These are phyloP conservation scores for Mimosa pudica DNA, from an alignment of 306 rosid species.

Conservation along the genomic window DNA sequence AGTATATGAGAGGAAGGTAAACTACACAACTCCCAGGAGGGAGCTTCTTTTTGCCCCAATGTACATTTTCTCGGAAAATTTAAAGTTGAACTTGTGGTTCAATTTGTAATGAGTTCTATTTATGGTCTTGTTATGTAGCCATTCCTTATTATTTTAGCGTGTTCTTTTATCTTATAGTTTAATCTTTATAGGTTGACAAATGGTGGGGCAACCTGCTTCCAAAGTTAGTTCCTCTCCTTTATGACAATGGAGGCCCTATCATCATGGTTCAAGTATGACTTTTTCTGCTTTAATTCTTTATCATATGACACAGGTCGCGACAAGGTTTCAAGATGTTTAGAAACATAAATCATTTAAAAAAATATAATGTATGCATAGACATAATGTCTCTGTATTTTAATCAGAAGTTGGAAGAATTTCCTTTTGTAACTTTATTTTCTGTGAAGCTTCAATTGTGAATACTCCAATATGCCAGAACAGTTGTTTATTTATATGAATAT, in stretches of 20 bases:
- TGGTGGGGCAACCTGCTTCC: constrained; percentile 94
- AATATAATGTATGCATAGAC: constrained; percentile 22
- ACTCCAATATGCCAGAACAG: constrained; percentile 5
- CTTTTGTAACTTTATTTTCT: constrained; percentile 20
- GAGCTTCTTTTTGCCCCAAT: neutral
- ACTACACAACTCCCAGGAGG: neutral
- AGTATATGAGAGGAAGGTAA: neutral
- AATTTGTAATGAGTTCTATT: neutral
- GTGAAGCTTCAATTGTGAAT: constrained; percentile 13
- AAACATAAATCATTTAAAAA: constrained; percentile 17
- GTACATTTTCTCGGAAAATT: neutral
- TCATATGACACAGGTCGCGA: constrained; percentile 19
- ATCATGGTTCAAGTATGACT: constrained; percentile 90
- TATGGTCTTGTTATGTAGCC: constrained; percentile 6
- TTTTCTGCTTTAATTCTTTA: constrained; percentile 12
- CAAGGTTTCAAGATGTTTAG: constrained; percentile 20
- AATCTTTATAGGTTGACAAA: constrained; percentile 67
- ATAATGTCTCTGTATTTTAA: constrained; percentile 19
- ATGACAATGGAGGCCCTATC: constrained; percentile 80
- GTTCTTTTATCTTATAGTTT: constrained; percentile 32
- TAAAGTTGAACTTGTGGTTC: constrained; percentile 12
- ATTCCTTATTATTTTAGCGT: constrained; percentile 26
- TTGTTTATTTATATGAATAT: constrained; percentile 14
- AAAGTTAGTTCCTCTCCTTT: constrained; percentile 70
- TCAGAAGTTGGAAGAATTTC: constrained; percentile 23